Evolutionary conservation across 257 asterid species (phyloP).

Genomic region (Salvia hispanica): DNA sequence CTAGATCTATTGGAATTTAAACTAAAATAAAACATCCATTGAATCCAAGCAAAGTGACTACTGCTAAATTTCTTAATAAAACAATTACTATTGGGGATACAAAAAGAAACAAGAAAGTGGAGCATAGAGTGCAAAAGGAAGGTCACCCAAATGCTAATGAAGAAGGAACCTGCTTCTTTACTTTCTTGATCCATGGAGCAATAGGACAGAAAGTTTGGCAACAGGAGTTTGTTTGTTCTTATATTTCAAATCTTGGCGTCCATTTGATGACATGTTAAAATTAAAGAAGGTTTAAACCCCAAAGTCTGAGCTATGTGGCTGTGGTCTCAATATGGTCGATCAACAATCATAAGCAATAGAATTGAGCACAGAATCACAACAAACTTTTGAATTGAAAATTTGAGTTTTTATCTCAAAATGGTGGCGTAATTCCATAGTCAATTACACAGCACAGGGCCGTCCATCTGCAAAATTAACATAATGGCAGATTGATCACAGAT

Average conservation of each 20-base stretch:
- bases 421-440: too few species aligned
- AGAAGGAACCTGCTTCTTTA: not conserved
- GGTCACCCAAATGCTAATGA: conserved; percentile 15
- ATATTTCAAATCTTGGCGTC: too few species aligned
- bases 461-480: not conserved
- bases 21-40: not conserved
- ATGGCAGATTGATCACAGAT: not conserved
- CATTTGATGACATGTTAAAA: too few species aligned
- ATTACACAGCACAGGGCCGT: too few species aligned
- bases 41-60: not conserved
- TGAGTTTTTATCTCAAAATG: too few species aligned
- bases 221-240: too few species aligned
- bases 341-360: too few species aligned
- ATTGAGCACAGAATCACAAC: too few species aligned
- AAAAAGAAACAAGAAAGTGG: not conserved
- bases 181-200: conserved; percentile 4
- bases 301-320: too few species aligned
- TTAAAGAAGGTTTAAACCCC: too few species aligned
- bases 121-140: conserved; percentile 18
- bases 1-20: not conserved
- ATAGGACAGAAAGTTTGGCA: not conserved
- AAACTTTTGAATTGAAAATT: too few species aligned
- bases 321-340: too few species aligned
- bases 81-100: not conserved
- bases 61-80: not conserved